phyloP scores from a whole-genome alignment of 2,329 filamentous ascomycete species.

The Colletotrichum gigasporum region DNA sequence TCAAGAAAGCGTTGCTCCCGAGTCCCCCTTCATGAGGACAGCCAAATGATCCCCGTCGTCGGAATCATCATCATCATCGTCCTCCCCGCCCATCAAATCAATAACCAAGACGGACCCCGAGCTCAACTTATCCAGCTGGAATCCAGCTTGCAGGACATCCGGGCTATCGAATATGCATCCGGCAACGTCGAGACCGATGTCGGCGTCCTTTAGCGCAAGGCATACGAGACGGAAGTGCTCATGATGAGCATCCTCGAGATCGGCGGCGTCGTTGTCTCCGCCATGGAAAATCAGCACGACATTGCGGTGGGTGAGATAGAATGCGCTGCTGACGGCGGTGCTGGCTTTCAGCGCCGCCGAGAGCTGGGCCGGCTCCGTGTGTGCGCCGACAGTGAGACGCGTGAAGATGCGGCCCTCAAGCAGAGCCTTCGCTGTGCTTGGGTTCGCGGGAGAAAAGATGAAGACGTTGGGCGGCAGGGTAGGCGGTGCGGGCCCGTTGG shows the following conservation, averaged over 20 bases:
- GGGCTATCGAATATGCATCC: slow-evolving; percentile 35
- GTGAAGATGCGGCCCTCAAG: slow-evolving; percentile 33
- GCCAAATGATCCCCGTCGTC: slow-evolving; percentile 30
- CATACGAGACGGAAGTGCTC: slow-evolving; percentile 36
- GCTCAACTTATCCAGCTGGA: slow-evolving; percentile 35
- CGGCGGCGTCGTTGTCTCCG: slow-evolving; percentile 9
- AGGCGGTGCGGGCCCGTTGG: not conserved
- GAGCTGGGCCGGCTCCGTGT: slow-evolving; percentile 29
- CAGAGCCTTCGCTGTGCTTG: slow-evolving; percentile 22
- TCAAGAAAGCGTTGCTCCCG: slow-evolving; percentile 10
- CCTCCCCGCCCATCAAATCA: slow-evolving; percentile 33
- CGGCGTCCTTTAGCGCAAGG: slow-evolving; percentile 34
- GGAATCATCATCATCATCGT: slow-evolving; percentile 31
- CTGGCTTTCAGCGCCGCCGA: slow-evolving; percentile 17
- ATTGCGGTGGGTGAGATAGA: slow-evolving; percentile 32
- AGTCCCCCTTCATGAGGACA: slow-evolving; percentile 19
- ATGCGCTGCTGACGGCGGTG: slow-evolving; percentile 15
- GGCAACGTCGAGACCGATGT: slow-evolving; percentile 35
- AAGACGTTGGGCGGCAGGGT: slow-evolving; percentile 34
- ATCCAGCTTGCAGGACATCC: slow-evolving; percentile 32
- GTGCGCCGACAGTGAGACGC: slow-evolving; percentile 31
- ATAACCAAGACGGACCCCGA: slow-evolving; percentile 34
- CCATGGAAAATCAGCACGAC: slow-evolving; percentile 34
- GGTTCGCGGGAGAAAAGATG: slow-evolving; percentile 32
- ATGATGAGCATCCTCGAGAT: slow-evolving; percentile 32